Evolutionary conservation across 2,329 filamentous ascomycete genomes (phyloP), one percentile per base, ranked within the genome.

Genomic region (Fusarium penzigii): DNA sequence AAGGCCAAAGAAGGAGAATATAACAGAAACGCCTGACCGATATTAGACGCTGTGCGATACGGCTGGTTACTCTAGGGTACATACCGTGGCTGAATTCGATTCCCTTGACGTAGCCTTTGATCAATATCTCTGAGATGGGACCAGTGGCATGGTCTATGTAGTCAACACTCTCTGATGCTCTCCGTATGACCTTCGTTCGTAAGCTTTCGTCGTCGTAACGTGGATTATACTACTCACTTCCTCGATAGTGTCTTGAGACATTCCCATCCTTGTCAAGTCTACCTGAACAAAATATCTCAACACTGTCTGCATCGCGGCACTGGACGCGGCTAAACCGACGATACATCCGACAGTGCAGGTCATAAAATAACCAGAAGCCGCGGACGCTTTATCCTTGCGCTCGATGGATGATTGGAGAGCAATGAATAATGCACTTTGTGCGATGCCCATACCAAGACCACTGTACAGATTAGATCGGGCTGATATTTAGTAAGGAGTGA

Each of bases 351-450:
- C 58, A 0, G 71, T 71, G 2, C 61, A 59, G 0, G 68, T 66
- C 3, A 78, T 61, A 43, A 73, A 78, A 29, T 77, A 66, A 2
- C 72, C 68, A 2, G 75, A 74, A 6, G 75, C 67, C 16, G 74
- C 75, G 0, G 74, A 66, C 0, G 74, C 73, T 34, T 72, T 69
- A 52, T 76, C 69, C 1, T 63, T 57, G 0, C 69, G 69, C 17
- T 71, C 61, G 4, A 75, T 68, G 17, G 71, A 71, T 4, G 69
- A 72, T 48, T 78, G 75, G 2, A 77, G 59, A 0, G 72, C 69
- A 48, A 78, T 72, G 51, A 78, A 77, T 0, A 75, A 64, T 3
- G 72, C 72, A 25, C 70, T 73, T 20, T 72, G 68, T 1, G 70
- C 70, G 8, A 77, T 68, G 2, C 75, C 75, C 0, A 68, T 71